These are phyloP conservation scores for Penicillium sp. DNA, from an alignment of 2,329 filamentous ascomycete species.

Conservation along the genomic window DNA sequence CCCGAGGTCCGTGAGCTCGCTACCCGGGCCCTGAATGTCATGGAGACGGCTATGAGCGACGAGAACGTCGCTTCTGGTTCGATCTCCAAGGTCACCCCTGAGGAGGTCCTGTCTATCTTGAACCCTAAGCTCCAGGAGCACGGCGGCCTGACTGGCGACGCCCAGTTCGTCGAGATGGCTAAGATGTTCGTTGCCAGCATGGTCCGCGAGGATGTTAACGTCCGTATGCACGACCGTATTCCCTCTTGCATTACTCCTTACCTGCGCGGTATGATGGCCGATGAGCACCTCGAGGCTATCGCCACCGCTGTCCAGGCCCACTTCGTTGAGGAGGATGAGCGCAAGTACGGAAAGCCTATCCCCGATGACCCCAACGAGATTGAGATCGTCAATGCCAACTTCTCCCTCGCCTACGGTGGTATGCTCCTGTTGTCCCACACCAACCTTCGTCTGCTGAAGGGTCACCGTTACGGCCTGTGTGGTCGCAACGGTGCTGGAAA, in stretches of 20 bases:
- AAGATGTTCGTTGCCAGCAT: constrained; percentile 77
- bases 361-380: constrained; percentile 89
- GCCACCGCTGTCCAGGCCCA: constrained; percentile 72
- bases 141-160: constrained; percentile 63
- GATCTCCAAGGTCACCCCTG: constrained; percentile 62
- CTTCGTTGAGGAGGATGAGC: constrained; percentile 81
- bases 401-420: constrained; percentile 95
- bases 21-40: constrained; percentile 76
- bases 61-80: constrained; percentile 57
- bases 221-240: constrained; percentile 75
- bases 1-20: constrained; percentile 94
- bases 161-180: constrained; percentile 62
- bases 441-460: constrained; percentile 90
- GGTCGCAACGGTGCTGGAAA: constrained; percentile 97
- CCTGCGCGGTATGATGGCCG: constrained; percentile 67
- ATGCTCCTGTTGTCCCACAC: constrained; percentile 97
- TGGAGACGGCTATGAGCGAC: constrained; percentile 86
- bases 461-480: constrained; percentile 94
- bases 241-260: constrained; percentile 70
- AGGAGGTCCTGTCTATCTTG: constrained; percentile 73
- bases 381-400: constrained; percentile 96
- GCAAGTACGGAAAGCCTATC: constrained; percentile 79
- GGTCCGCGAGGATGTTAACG: constrained; percentile 85
- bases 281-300: constrained; percentile 63
- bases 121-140: constrained; percentile 74